phyloP scores from a whole-genome alignment of 768 basidiomycete species.

The Rubroboletus satanas region DNA sequence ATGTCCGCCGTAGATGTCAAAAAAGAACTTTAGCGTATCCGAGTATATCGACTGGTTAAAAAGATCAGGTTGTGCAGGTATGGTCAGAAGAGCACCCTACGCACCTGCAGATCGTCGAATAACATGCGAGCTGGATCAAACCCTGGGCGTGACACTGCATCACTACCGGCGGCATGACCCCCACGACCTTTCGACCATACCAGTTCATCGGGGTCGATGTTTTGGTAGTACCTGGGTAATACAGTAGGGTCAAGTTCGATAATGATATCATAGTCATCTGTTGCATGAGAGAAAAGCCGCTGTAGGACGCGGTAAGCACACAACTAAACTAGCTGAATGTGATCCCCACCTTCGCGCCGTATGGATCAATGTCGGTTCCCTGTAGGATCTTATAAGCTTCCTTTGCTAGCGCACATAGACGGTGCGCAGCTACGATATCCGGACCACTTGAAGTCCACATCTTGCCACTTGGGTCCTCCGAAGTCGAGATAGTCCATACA shows the following conservation, averaged over 20 bases:
- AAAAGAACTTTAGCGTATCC: constrained; percentile 79
- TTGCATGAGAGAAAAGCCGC: constrained; percentile 84
- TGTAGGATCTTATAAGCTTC: constrained; percentile 66
- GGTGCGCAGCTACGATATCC: constrained; percentile 65
- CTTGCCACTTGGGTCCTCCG: constrained; percentile 66
- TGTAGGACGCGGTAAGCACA: constrained; percentile 29
- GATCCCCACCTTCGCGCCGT: constrained; percentile 57
- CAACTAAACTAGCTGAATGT: not conserved
- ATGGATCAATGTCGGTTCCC: constrained; percentile 43
- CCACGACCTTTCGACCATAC: constrained; percentile 41
- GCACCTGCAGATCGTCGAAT: constrained; percentile 69
- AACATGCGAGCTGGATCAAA: constrained; percentile 77
- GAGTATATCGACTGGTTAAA: constrained; percentile 58
- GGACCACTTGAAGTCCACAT: constrained; percentile 75
- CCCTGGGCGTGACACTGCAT: constrained; percentile 47
- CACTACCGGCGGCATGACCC: constrained; percentile 29
- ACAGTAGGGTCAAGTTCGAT: constrained; percentile 64
- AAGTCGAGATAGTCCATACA: constrained; percentile 79
- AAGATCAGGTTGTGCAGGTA: constrained; percentile 1
- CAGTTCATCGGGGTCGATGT: constrained; percentile 48
- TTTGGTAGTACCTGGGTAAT: constrained; percentile 74
- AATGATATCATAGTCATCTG: constrained; percentile 80
- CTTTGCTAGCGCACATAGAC: constrained; percentile 68
- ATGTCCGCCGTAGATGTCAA: constrained; percentile 76
- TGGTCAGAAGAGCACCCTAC: constrained; percentile 12